phyloP scores from a whole-genome alignment of 2,329 filamentous ascomycete species.

The Phyllosticta citriasiana region DNA sequence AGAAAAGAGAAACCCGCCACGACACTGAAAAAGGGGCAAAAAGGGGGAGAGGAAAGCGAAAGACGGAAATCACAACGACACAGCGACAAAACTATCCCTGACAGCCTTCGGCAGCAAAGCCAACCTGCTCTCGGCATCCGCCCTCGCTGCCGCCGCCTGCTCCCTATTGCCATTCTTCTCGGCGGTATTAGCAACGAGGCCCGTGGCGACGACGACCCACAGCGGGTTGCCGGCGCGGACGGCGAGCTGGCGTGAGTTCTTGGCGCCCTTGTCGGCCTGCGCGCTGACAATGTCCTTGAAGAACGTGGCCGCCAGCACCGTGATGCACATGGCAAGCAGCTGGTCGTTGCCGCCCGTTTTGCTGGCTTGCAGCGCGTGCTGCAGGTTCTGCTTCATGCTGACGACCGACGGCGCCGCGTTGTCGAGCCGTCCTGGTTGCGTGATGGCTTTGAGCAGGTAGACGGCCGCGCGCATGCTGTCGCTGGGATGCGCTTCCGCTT shows the following conservation, averaged over 20 bases:
- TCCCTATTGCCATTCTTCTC: slow-evolving; percentile 58
- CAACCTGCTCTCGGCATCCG: slow-evolving; percentile 30
- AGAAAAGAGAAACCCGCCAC: too few species aligned
- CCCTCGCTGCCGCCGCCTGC: slow-evolving; percentile 38
- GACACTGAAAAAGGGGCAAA: too few species aligned
- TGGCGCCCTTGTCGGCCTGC: slow-evolving; percentile 42
- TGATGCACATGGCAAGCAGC: slow-evolving; percentile 72
- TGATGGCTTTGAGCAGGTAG: slow-evolving; percentile 56
- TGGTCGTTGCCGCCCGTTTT: slow-evolving; percentile 64
- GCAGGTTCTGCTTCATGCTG: slow-evolving; percentile 68
- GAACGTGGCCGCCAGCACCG: slow-evolving; percentile 73
- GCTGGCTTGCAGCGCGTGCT: slow-evolving; percentile 59
- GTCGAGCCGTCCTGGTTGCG: not conserved
- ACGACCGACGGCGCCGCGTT: slow-evolving; percentile 50
- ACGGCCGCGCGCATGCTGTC: slow-evolving; percentile 69
- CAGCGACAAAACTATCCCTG: not conserved
- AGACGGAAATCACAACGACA: not conserved
- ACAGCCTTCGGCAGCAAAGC: not conserved
- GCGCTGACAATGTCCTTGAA: slow-evolving; percentile 70
- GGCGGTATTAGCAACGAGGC: slow-evolving; percentile 65
- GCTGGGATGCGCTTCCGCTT: slow-evolving; percentile 61
- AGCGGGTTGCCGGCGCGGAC: slow-evolving; percentile 36
- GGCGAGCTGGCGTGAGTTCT: slow-evolving; percentile 42
- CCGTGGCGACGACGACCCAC: slow-evolving; percentile 57
- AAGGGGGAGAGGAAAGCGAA: not conserved